Evolutionary conservation across 441 rosid genomes (phyloP).

Genomic region (Melastoma candidum): DNA sequence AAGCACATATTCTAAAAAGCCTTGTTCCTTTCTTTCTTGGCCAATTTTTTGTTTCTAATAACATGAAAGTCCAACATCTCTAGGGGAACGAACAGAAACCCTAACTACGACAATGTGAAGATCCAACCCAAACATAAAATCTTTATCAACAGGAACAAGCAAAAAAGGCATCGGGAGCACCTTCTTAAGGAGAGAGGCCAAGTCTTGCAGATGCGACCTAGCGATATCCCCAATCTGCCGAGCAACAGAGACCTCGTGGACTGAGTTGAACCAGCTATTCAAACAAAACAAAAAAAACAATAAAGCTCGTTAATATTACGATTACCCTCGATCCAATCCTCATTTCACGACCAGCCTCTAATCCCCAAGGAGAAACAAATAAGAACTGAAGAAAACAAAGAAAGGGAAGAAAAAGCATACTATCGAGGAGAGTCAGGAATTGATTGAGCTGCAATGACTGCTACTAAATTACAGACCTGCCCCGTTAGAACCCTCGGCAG

Average conservation of each 20-base stretch:
- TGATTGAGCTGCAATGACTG: conserved; percentile 86
- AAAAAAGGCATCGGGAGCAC: conserved; percentile 19
- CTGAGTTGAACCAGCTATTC: conserved; percentile 93
- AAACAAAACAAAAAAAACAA: conserved; percentile 24
- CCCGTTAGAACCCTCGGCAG: too few relatives aligned
- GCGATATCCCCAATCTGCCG: conserved; percentile 95
- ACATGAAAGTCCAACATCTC: too few relatives aligned
- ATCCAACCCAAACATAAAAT: neutral
- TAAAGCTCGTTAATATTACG: neutral
- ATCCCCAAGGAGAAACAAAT: conserved; percentile 1
- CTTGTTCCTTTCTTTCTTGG: too few relatives aligned
- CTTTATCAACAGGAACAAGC: conserved; percentile 6
- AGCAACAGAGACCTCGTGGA: conserved; percentile 85
- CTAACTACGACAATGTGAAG: too few relatives aligned
- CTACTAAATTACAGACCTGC: conserved; percentile 31
- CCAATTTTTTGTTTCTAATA: too few relatives aligned
- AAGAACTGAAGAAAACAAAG: neutral
- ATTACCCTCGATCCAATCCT: neutral
- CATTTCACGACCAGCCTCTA: conserved; percentile 11
- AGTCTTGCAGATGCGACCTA: conserved; percentile 86
- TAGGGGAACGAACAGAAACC: too few relatives aligned
- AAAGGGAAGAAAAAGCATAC: conserved; percentile 42
- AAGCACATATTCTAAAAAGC: too few relatives aligned
- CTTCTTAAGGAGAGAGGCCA: conserved; percentile 81
- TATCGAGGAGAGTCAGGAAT: conserved; percentile 86